These are phyloP conservation scores for Auriscalpium microsporum DNA, from an alignment of 768 basidiomycete species.

Conservation along the genomic window DNA sequence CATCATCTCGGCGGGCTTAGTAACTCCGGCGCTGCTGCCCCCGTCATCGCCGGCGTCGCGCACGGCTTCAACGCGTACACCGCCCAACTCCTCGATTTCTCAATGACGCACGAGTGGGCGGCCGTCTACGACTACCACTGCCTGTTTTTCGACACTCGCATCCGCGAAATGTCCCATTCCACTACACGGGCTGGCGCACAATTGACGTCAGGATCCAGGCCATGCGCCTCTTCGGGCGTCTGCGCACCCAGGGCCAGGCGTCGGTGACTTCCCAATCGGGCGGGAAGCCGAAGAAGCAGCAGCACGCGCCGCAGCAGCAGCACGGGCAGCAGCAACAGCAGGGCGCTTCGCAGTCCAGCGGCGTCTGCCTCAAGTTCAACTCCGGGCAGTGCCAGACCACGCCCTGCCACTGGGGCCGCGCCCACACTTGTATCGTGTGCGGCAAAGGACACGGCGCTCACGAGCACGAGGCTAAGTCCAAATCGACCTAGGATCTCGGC, in stretches of 20 bases:
- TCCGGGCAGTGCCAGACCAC: neutral
- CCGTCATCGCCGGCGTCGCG: neutral
- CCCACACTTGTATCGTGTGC: neutral
- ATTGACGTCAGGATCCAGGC: neutral
- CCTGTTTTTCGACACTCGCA: neutral
- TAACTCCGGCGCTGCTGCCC: neutral
- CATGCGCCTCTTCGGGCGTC: neutral
- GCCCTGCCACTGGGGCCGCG: neutral
- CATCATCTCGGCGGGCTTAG: conserved; percentile 1
- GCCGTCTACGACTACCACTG: conserved; percentile 10
- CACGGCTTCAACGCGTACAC: conserved; percentile 1
- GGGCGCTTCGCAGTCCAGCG: neutral
- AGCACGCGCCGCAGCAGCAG: neutral
- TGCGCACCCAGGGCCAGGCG: neutral
- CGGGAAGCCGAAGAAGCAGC: too few species aligned
- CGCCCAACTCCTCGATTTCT: conserved; percentile 4
- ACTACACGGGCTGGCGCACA: neutral
- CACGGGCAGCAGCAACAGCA: neutral
- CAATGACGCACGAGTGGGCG: conserved; percentile 3
- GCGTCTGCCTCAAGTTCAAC: neutral
- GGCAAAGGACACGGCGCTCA: neutral
- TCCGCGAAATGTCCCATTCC: neutral
- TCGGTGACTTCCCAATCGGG: neutral
- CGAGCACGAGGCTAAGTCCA: neutral
- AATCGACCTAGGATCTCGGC: neutral